Conservation (phyloP, 768 basidiomycete species). For the Amanita inopinata region DNA sequence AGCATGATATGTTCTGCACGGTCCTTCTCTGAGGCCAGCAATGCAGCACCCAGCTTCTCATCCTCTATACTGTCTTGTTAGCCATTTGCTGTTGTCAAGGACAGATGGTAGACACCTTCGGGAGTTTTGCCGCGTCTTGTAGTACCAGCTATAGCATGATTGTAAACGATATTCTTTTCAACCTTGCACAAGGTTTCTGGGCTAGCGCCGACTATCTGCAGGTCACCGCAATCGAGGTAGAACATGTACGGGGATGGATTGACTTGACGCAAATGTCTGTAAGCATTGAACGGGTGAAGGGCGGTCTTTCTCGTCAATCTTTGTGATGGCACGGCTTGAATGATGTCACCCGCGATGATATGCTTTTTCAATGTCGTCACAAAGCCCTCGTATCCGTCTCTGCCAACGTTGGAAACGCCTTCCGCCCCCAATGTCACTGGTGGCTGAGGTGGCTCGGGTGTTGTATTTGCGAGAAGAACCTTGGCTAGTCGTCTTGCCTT, state of each 20-base stretch:
- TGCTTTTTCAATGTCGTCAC: slow-evolving; percentile 91
- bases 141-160: slow-evolving; percentile 98
- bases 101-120: slow-evolving; percentile 46
- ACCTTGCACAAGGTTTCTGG: slow-evolving; percentile 98
- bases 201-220: slow-evolving; percentile 96
- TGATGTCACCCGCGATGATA: slow-evolving; percentile 94
- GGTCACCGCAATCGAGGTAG: slow-evolving; percentile 86
- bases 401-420: slow-evolving; percentile 84
- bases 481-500: slow-evolving; percentile 80
- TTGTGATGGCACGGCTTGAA: slow-evolving; percentile 97
- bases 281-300: slow-evolving; percentile 96
- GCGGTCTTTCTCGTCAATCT: slow-evolving; percentile 75
- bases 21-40: slow-evolving; percentile 86
- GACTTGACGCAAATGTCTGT: slow-evolving; percentile 84
- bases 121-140: slow-evolving; percentile 75
- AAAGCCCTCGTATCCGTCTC: slow-evolving; percentile 82
- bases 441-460: slow-evolving; percentile 60
- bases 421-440: slow-evolving; percentile 57
- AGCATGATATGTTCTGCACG: slow-evolving; percentile 99
- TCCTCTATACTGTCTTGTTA: slow-evolving; percentile 59
- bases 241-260: slow-evolving; percentile 99
- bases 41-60: slow-evolving; percentile 57
- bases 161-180: slow-evolving; percentile 82
- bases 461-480: slow-evolving; percentile 38
- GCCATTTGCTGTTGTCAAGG: not conserved